Evolutionary conservation across 441 rosid genomes (phyloP).

Genomic region (Syzygium malaccense): DNA sequence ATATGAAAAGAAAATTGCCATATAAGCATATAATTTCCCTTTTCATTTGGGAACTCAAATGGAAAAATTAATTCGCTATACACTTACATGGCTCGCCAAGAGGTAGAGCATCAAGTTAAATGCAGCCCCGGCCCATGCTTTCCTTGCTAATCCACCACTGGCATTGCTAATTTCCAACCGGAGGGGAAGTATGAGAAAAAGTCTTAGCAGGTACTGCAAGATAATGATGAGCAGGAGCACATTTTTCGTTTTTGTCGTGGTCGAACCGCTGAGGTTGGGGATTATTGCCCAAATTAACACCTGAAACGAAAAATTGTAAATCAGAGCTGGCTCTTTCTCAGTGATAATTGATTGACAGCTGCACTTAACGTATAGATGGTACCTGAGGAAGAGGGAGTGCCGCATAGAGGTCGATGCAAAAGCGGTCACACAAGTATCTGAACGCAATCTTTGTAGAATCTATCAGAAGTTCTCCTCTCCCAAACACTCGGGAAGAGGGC

Average conservation of each 20-base stretch:
- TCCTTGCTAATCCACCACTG: constrained; percentile 72
- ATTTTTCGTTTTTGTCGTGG: constrained; percentile 58
- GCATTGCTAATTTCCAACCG: constrained; percentile 64
- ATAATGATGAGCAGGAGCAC: constrained; percentile 73
- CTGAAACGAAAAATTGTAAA: constrained; percentile 22
- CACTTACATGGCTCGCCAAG: constrained; percentile 91
- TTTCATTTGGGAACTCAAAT: neutral
- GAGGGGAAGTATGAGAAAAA: constrained; percentile 59
- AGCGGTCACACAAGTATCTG: constrained; percentile 45
- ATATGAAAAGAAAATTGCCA: neutral
- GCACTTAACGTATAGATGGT: neutral
- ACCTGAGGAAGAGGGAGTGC: constrained; percentile 98
- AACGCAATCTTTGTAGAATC: constrained; percentile 57
- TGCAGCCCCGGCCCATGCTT: constrained; percentile 92
- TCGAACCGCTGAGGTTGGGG: constrained; percentile 59
- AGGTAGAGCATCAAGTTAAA: constrained; percentile 77
- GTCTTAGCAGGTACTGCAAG: constrained; percentile 67
- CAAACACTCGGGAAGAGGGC: constrained; percentile 87
- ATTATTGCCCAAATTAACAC: constrained; percentile 68
- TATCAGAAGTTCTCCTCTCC: constrained; percentile 88
- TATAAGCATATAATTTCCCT: neutral
- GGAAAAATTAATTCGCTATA: neutral
- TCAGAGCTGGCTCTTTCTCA: neutral
- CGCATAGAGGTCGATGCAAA: constrained; percentile 68
- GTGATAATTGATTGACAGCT: neutral